Evolutionary conservation across 2,329 filamentous ascomycete genomes (phyloP), one percentile per base, ranked within the genome.

Genomic region (Pseudofabraea citricarpa): DNA sequence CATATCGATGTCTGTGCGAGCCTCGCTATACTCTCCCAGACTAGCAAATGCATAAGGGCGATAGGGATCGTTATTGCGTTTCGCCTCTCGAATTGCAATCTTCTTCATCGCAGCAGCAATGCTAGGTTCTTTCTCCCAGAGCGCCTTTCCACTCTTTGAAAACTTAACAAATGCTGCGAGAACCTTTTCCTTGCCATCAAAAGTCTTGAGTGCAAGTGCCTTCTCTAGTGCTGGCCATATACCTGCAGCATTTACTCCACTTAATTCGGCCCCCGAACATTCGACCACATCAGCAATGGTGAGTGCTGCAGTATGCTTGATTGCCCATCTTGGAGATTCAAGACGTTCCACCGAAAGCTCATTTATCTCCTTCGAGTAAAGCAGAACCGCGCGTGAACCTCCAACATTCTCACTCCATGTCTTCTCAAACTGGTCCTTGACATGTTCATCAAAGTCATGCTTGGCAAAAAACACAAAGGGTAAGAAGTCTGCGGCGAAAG

Each of bases 381-480:
- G 77, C 36, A 85, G 77, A 5, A 95, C 87, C 0, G 87, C 85
- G 22, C 90, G 81, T 23, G 77, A 81, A 35, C 89, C 90, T 39
- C 90, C 91, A 1, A 94, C 90, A 57, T 95, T 90, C 54, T 95
- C 87, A 38, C 79, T 77, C 93, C 93, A 98, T 0, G 90, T 88
- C 44, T 90, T 85, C 27, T 80, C 73, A 58, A 94, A 95, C n/a
- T 82, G 77, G 51, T 88, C 84, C 44, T 78, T 76, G 3, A 91
- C 87, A 52, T 89, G 84, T 40, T 86, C 83, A 56, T 95, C 83
- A 1, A 78, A 80, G 59, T 98, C 93, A 56, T 95, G 86, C 56
- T 89, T 87, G 2, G 81, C 89, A 21, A 97, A 73, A 60, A 94
- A 98, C 2, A 90, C 77, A 55, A 97, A 91, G 0, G 93, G 93